Evolutionary conservation across 495 filamentous ascomycete genomes (phyloP).

Genomic region (Neurospora tetraspora): DNA sequence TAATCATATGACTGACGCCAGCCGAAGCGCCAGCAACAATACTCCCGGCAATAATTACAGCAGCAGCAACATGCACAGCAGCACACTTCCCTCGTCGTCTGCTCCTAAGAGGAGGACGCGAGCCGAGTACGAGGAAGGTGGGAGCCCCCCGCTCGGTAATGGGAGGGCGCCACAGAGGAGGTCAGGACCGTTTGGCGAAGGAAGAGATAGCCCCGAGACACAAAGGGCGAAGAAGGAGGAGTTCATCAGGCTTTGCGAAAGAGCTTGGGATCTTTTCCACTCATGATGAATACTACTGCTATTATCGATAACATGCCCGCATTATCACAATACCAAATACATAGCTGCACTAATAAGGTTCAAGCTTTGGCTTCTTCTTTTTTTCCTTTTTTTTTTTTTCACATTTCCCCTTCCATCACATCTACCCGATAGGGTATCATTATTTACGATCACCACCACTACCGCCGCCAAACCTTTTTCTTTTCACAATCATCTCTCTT

Average conservation of each 20-base stretch:
- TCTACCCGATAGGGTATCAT: background rate
- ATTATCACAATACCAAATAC: background rate
- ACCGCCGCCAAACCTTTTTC: background rate
- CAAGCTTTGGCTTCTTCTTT: background rate
- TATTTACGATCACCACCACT: background rate
- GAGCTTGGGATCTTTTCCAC: conserved; percentile 96
- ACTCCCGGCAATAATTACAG: conserved; percentile 1
- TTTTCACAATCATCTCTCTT: background rate
- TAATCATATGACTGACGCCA: conserved; percentile 24
- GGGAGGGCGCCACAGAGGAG: conserved; percentile 46
- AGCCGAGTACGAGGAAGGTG: conserved; percentile 85
- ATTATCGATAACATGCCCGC: background rate
- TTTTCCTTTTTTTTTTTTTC: background rate
- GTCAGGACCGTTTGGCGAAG: conserved; percentile 65
- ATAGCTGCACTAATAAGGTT: background rate
- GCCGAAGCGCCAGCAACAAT: conserved; percentile 35
- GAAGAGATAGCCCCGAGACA: conserved; percentile 74
- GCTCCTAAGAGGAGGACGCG: conserved; percentile 55
- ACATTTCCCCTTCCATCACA: background rate
- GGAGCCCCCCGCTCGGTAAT: conserved; percentile 62
- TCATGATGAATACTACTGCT: conserved; percentile 45
- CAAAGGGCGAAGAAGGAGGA: conserved; percentile 87
- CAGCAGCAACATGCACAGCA: conserved; percentile 1
- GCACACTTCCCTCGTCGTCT: background rate
- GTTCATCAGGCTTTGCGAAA: conserved; percentile 74